Conservation (phyloP, 192 early-diverging fungal species). For the Linnemannia zychae region DNA sequence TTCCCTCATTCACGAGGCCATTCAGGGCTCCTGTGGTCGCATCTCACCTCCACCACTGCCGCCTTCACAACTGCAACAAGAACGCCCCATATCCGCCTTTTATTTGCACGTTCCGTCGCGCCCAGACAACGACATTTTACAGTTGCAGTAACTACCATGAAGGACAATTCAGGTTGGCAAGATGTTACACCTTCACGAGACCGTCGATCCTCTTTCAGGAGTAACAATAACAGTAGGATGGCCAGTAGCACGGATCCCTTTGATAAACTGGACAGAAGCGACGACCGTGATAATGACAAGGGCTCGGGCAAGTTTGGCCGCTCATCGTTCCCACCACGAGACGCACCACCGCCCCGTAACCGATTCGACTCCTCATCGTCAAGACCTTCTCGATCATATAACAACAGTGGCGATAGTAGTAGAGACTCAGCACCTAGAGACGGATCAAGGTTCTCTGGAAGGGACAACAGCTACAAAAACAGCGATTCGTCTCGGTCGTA, state of each 20-base stretch:
- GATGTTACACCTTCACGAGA: not conserved
- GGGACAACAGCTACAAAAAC: not conserved
- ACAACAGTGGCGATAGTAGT: not conserved
- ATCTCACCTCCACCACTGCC: not conserved
- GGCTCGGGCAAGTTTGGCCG: slow-evolving; percentile 38
- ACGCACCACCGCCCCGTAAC: not conserved
- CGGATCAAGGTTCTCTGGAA: not conserved
- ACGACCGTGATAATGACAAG: not conserved
- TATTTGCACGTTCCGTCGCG: not conserved
- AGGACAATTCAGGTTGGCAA: not conserved
- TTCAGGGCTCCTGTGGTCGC: not conserved
- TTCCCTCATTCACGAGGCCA: not conserved
- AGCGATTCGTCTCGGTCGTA: not conserved
- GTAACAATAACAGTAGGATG: slow-evolving; percentile 4
- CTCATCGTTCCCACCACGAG: slow-evolving; percentile 18
- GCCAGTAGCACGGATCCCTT: slow-evolving; percentile 10
- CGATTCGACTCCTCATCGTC: slow-evolving; percentile 6
- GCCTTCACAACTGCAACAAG: not conserved
- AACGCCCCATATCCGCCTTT: not conserved
- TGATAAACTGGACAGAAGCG: slow-evolving; percentile 10
- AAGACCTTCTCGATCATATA: not conserved
- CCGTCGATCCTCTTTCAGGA: not conserved
- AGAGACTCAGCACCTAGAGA: not conserved
- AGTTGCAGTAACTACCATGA: not conserved
- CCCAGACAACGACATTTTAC: slow-evolving; percentile 1